phyloP scores from a whole-genome alignment of 345 rosid genomes.

The Chamaenerion angustifolium region DNA sequence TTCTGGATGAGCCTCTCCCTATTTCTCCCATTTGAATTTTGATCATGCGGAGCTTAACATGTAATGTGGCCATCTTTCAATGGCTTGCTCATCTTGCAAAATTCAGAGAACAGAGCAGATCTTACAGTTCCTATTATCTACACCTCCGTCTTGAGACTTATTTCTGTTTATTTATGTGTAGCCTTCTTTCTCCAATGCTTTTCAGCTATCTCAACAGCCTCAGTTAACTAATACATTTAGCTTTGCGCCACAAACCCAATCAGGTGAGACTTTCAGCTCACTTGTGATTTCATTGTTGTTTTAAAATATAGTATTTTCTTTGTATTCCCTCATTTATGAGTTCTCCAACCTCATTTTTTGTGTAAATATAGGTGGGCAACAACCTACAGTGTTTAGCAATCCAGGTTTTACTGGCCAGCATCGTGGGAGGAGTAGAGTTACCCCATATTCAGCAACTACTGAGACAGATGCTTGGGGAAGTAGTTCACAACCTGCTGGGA shows the following conservation, averaged over 20 bases:
- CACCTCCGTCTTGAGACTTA: neutral
- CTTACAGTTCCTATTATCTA: neutral
- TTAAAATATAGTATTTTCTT: too few relatives aligned
- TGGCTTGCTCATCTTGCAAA: neutral
- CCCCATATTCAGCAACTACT: conserved; percentile 44
- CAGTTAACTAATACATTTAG: conserved; percentile 31
- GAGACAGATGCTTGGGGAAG: conserved; percentile 37
- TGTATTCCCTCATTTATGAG: too few relatives aligned
- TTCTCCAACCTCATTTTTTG: too few relatives aligned
- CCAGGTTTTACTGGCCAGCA: conserved; percentile 56
- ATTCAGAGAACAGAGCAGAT: neutral
- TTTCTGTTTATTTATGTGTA: conserved; percentile 9
- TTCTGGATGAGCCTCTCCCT: too few relatives aligned
- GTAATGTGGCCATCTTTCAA: neutral
- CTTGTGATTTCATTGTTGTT: too few relatives aligned
- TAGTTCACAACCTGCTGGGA: conserved; percentile 51
- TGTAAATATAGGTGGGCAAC: conserved; percentile 59
- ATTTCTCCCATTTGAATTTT: too few relatives aligned
- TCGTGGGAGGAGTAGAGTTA: conserved; percentile 72
- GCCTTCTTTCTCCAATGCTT: conserved; percentile 30
- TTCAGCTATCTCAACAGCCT: conserved; percentile 41
- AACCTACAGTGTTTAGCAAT: conserved; percentile 54
- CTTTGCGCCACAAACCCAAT: conserved; percentile 40
- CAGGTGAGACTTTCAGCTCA: too few relatives aligned
- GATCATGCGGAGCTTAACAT: neutral